phyloP scores from a whole-genome alignment of 768 basidiomycete species.

The Macrolepiota dolichaula region DNA sequence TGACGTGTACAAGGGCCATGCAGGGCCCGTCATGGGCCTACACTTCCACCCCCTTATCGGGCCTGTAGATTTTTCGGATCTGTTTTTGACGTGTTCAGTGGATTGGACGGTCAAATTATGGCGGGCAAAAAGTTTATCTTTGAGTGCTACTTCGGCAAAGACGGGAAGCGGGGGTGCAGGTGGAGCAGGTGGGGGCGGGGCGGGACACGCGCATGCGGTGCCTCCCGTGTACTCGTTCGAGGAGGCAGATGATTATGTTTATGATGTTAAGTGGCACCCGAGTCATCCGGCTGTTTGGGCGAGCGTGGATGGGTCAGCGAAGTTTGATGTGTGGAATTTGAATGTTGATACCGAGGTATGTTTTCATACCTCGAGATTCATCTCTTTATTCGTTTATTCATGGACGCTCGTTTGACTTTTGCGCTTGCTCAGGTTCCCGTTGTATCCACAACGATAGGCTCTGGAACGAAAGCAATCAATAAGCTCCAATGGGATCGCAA shows the following conservation, averaged over 20 bases:
- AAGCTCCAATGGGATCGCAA: slow-evolving; percentile 94
- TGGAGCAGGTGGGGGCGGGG: no score
- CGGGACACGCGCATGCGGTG: slow-evolving; percentile 37
- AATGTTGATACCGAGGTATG: slow-evolving; percentile 95
- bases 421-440: slow-evolving; percentile 68
- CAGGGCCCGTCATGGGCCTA: slow-evolving; percentile 91
- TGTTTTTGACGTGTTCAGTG: slow-evolving; percentile 89
- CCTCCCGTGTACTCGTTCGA: slow-evolving; percentile 90
- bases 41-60: slow-evolving; percentile 93
- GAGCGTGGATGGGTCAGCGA: slow-evolving; percentile 90
- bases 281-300: slow-evolving; percentile 93
- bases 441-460: slow-evolving; percentile 79
- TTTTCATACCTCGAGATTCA: slow-evolving; percentile 12
- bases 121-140: slow-evolving; percentile 72
- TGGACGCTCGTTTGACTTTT: not conserved
- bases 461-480: slow-evolving; percentile 78
- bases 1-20: slow-evolving; percentile 90
- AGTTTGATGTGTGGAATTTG: slow-evolving; percentile 97
- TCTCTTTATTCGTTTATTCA: not conserved
- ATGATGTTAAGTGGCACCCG: slow-evolving; percentile 98
- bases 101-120: slow-evolving; percentile 99
- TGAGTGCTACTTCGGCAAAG: no score
- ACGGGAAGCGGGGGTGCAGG: no score
- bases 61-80: slow-evolving; percentile 90
- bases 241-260: slow-evolving; percentile 97